Evolutionary conservation across 163 green algal genomes (phyloP).

Genomic region (Smithsoniella earleae): DNA sequence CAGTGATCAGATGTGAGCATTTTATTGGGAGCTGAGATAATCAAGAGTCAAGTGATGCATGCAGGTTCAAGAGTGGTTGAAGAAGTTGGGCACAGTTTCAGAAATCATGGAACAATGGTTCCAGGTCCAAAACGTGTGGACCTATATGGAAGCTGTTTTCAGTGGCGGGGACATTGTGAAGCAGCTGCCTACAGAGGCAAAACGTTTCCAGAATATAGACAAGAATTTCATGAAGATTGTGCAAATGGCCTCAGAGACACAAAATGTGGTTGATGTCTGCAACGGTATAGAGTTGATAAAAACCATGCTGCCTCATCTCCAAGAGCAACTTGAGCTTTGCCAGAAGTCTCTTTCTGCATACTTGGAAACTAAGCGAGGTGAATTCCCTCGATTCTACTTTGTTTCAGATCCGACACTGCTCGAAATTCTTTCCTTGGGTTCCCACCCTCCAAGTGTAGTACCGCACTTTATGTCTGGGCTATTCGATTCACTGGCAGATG

Average conservation of each 20-base stretch:
- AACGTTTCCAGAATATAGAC: constrained; percentile 94
- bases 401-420: constrained; percentile 90
- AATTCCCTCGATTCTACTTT: constrained; percentile 90
- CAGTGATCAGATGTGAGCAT: too few species aligned
- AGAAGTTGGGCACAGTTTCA: constrained; percentile 75
- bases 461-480: constrained; percentile 89
- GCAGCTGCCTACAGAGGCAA: constrained; percentile 87
- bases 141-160: constrained; percentile 96
- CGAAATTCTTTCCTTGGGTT: constrained; percentile 88
- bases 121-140: constrained; percentile 83
- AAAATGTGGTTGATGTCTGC: constrained; percentile 72
- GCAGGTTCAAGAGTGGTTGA: constrained; percentile 53
- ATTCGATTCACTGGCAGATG: constrained; percentile 79
- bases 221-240: constrained; percentile 86
- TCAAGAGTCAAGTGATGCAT: neutral
- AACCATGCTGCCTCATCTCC: constrained; percentile 78
- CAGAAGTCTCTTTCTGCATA: constrained; percentile 85
- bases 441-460: constrained; percentile 76
- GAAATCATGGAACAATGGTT: constrained; percentile 94
- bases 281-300: constrained; percentile 80
- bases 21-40: too few species aligned
- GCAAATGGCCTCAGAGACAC: constrained; percentile 46
- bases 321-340: constrained; percentile 89
- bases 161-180: constrained; percentile 84
- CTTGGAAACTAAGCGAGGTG: constrained; percentile 84